Percentiles rank a stretch among this genome's conserved stretches.
Conservation (phyloP, 495 filamentous ascomycete species). For the Xylaria acuta region DNA sequence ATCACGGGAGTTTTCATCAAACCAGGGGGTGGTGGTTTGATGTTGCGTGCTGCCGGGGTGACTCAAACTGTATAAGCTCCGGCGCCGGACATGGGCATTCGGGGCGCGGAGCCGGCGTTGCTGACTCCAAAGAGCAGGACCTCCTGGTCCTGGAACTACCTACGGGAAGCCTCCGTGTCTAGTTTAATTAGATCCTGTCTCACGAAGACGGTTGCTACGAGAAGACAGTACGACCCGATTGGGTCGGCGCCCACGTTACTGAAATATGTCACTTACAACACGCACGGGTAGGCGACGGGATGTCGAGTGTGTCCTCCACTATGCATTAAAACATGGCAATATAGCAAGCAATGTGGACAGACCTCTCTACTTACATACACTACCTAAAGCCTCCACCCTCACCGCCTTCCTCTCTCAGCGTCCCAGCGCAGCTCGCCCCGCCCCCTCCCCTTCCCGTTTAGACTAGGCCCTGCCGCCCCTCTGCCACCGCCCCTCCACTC, state of each 20-base stretch:
- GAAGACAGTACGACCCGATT: background rate
- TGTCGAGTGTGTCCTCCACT: no score
- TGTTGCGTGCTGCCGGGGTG: background rate
- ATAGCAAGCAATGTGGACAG: no score
- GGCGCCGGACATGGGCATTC: conserved; percentile 10
- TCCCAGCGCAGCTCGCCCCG: background rate
- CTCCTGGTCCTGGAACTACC: background rate
- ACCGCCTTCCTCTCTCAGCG: conserved; percentile 10
- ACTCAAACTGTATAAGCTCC: conserved; percentile 11
- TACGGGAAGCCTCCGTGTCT: background rate
- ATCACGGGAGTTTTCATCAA: background rate
- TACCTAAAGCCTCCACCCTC: background rate
- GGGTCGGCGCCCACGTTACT: background rate
- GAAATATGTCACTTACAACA: background rate
- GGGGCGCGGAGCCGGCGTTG: conserved; percentile 1
- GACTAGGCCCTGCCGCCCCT: no score
- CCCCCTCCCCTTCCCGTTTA: background rate
- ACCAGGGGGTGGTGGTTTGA: background rate
- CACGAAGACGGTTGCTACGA: background rate
- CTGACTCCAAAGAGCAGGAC: background rate
- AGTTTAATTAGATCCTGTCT: background rate
- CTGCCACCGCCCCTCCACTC: conserved; percentile 1
- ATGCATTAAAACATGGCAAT: no score
- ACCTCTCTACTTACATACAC: no score
- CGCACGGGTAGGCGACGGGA: background rate